Base-by-base conservation (phyloP, 495 filamentous ascomycete genomes). In the Lentithecium fluviatile region DNA sequence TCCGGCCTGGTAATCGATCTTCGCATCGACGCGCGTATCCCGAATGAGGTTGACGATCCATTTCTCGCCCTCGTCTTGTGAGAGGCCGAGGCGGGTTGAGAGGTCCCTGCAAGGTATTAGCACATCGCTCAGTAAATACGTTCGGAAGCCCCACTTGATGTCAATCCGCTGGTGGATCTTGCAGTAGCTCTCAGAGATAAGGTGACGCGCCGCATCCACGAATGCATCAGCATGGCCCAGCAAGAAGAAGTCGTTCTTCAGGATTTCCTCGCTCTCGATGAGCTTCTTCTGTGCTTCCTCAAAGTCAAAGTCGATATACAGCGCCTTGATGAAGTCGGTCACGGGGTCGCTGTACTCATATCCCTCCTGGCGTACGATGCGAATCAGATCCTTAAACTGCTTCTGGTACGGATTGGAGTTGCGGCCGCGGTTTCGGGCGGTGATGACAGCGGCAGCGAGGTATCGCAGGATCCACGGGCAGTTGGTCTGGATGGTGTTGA, bases 1-100 rank as follows among this genome's bases (percentile, higher is more conserved):
- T 66, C 94, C 94, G 77, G 92, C 90, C 79, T 97, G 88, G 77
- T 96, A 97, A 75, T 98, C 94, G 65, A 98, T 95, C 83, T 98
- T 98, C 62, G 95, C 94, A 69, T 98, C 94, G 40, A 98, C 89
- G 51, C 94, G 82, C 2, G 94, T 98, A 73, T 98, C 94, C 58
- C 94, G 85, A 77, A 98, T 98, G 45, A 97, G 83, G 78, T 98
- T 98, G 60, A 98, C 94, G 65, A 98, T 98, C 95, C 95, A 97
- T 80, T 97, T 97, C 85, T 98, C 94, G 65, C 95, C 94, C 67
- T 96, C 94, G 69, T 96, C 91, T 69, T 90, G 84, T 69, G 85
- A 89, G 60, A 98, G 79, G 59, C 94, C 94, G 51, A 98, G 81
- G 62, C 92, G 85, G 59, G 86, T 86, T 61, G 91, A 95, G 17